Base-by-base conservation (phyloP, 495 filamentous ascomycete species). In the Penicillium malachiteum region DNA sequence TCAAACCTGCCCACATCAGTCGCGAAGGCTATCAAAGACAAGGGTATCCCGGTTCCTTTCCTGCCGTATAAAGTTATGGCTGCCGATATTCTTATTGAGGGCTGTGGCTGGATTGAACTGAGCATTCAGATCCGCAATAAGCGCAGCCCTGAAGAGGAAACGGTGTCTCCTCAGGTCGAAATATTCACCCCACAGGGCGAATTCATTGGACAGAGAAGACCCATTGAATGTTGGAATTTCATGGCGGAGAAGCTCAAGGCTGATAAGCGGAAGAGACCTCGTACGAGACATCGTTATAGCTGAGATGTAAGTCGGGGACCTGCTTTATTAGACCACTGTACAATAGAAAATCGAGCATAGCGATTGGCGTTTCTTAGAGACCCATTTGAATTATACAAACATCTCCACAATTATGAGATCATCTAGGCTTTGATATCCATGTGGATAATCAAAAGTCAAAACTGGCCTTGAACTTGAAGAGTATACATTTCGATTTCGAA, bases 31-130 rank as follows among this genome's bases (percentile, higher is more conserved):
- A 55, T 73, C 18, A 58, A 67, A 13, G 71, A 74, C 51, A 63
- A 65, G 21, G 60, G 65, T 1, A 57, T 64, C 4, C 61, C 62
- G n/a, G 53, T 63, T 0, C 69, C 67, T 14, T 14, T 54, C 18
- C 72, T 97, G 37, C 92, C 92, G 3, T 99, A 93, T 67, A 79
- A 78, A 9, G 83, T 97, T 3, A 76, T 92, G 50, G 80, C 85
- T 6, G 80, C 87, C 0, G 94, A 99, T 67, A 83, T 99, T 37
- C 73, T 99, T 7, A 85, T 99, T 35, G 91, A 96, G 60, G 90
- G 93, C 16, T 85, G 86, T 39, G 94, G 94, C 3, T 99, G 95
- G 93, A 80, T 99, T 7, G 94, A 99, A 68, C 69, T 99, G 16
- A 86, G 83, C 6, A 84, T 86, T 12, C 92, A 97, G 70, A 80